Conservation (phyloP, 2,329 filamentous ascomycete species). For the Scedosporium minutisporum region DNA sequence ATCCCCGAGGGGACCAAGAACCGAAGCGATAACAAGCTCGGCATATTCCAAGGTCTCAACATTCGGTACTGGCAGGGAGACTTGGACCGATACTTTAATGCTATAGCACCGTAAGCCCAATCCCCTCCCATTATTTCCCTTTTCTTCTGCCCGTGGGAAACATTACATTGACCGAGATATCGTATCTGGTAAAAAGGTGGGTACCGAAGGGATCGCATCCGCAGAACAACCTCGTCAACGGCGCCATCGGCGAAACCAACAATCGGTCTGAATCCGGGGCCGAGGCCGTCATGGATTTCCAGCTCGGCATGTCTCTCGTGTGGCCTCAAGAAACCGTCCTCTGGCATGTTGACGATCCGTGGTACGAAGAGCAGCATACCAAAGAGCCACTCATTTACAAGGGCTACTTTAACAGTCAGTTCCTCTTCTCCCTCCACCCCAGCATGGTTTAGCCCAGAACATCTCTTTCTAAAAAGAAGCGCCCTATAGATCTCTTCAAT, state of each 20-base stretch:
- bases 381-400: slow-evolving; percentile 15
- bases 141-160: neutral
- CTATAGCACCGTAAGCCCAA: slow-evolving; percentile 16
- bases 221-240: slow-evolving; percentile 24
- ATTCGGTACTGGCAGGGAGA: slow-evolving; percentile 30
- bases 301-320: slow-evolving; percentile 37
- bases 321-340: slow-evolving; percentile 39
- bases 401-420: slow-evolving; percentile 21
- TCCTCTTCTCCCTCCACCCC: slow-evolving; percentile 7
- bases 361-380: slow-evolving; percentile 22
- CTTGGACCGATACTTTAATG: slow-evolving; percentile 25
- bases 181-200: slow-evolving; percentile 11
- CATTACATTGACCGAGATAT: too few relatives aligned
- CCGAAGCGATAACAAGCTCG: slow-evolving; percentile 25
- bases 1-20: slow-evolving; percentile 22
- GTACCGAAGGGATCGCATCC: slow-evolving; percentile 30
- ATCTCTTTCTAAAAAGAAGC: slow-evolving; percentile 15
- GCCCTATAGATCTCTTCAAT: slow-evolving; percentile 32
- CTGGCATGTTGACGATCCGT: slow-evolving; percentile 36
- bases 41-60: slow-evolving; percentile 30
- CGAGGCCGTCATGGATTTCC: slow-evolving; percentile 38
- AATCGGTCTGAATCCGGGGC: slow-evolving; percentile 19
- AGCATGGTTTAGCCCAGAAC: slow-evolving; percentile 17
- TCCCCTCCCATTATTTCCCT: neutral
- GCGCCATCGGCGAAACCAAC: slow-evolving; percentile 19